Evolutionary conservation across 352 stramenopile species (phyloP).

Genomic region (Pythium pyrilobum): DNA sequence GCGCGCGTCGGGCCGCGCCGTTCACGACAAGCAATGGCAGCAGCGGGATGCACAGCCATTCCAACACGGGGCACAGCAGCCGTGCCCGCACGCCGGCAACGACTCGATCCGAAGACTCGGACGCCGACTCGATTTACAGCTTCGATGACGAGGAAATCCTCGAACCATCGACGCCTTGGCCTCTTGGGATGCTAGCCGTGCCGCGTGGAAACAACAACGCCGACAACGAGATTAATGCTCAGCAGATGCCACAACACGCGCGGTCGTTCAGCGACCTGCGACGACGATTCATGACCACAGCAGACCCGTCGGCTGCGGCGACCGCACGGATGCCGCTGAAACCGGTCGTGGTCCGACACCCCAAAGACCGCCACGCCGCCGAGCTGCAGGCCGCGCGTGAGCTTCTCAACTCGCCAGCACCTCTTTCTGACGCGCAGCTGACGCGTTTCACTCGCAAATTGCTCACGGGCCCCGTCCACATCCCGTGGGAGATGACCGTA

Average conservation of each 20-base stretch:
- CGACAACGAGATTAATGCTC: neutral
- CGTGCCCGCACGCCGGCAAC: slow-evolving; percentile 24
- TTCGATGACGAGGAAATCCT: slow-evolving; percentile 63
- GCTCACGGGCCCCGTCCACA: slow-evolving; percentile 41
- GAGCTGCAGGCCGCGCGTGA: slow-evolving; percentile 16
- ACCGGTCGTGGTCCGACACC: slow-evolving; percentile 18
- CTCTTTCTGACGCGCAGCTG: slow-evolving; percentile 15
- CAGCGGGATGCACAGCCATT: neutral
- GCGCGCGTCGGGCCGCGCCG: slow-evolving; percentile 6
- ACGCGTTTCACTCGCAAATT: slow-evolving; percentile 37
- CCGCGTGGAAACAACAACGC: slow-evolving; percentile 9
- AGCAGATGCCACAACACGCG: neutral
- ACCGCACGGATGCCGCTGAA: slow-evolving; percentile 12
- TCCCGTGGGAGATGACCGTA: slow-evolving; percentile 69
- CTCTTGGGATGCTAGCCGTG: neutral
- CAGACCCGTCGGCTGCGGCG: neutral
- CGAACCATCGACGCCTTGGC: slow-evolving; percentile 42
- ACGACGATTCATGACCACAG: slow-evolving; percentile 15
- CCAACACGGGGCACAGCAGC: neutral
- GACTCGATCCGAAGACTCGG: slow-evolving; percentile 42
- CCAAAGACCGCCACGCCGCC: neutral
- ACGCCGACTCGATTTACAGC: slow-evolving; percentile 45
- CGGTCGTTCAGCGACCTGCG: slow-evolving; percentile 23
- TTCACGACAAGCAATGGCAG: slow-evolving; percentile 4
- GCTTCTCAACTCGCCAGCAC: slow-evolving; percentile 4